Evolutionary conservation across 495 filamentous ascomycete genomes (phyloP).

Genomic region (Aspergillus ellipticus): DNA sequence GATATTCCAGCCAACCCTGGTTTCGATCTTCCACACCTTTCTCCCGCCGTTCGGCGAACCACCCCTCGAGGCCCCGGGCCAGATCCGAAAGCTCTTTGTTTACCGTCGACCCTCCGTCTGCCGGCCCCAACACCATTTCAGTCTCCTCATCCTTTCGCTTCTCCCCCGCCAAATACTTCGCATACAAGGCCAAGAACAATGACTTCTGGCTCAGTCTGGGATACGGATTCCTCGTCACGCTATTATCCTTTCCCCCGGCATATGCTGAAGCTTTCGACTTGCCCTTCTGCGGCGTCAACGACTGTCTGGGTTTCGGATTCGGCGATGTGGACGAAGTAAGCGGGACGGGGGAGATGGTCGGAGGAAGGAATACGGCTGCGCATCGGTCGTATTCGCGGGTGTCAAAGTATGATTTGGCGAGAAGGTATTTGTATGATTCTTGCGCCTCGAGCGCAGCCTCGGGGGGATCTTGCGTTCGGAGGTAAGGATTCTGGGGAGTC

Average conservation of each 20-base stretch:
- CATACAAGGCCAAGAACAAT: constrained; percentile 89
- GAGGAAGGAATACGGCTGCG: constrained; percentile 81
- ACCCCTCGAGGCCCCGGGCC: constrained; percentile 68
- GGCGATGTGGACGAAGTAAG: constrained; percentile 43
- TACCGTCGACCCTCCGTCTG: constrained; percentile 74
- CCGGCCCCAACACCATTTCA: constrained; percentile 94
- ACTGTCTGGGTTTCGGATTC: constrained; percentile 36
- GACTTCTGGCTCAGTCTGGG: constrained; percentile 77
- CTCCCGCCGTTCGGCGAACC: constrained; percentile 61
- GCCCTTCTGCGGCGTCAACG: constrained; percentile 45
- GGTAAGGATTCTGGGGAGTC: constrained; percentile 40
- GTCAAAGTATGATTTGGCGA: constrained; percentile 95
- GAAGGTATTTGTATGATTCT: constrained; percentile 77
- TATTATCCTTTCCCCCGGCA: constrained; percentile 21
- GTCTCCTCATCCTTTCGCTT: constrained; percentile 95
- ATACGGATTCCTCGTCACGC: constrained; percentile 34
- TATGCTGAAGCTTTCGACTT: constrained; percentile 50
- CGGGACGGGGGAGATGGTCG: constrained; percentile 61
- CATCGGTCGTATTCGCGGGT: constrained; percentile 94
- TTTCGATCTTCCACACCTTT: constrained; percentile 59
- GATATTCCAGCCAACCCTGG: constrained; percentile 94
- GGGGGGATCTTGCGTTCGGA: constrained; percentile 49
- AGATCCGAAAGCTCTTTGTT: constrained; percentile 81
- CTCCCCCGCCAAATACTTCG: constrained; percentile 88
- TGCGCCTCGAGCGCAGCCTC: constrained; percentile 76